These are phyloP conservation scores for Termitomyces sp. DNA, from an alignment of 768 basidiomycete species.

Conservation along the genomic window DNA sequence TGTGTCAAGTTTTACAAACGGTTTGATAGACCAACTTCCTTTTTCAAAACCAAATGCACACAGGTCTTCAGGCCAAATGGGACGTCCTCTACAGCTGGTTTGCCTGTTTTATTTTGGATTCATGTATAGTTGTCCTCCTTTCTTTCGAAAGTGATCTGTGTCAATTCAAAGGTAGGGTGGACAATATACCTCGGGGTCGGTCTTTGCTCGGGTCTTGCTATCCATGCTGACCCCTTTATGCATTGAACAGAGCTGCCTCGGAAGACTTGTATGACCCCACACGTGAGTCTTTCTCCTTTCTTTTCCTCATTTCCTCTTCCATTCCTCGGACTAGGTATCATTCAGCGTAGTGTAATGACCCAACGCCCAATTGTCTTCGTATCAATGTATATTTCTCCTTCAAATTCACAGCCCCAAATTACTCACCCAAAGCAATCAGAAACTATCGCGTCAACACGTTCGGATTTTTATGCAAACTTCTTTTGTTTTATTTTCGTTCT, in stretches of 20 bases:
- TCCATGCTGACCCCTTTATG: neutral
- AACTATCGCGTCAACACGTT: conserved; percentile 58
- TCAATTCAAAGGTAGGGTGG: conserved; percentile 34
- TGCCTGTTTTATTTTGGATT: conserved; percentile 35
- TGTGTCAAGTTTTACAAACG: conserved; percentile 12
- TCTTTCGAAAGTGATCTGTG: neutral
- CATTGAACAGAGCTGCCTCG: conserved; percentile 35
- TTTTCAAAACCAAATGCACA: neutral
- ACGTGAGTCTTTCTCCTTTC: conserved; percentile 24
- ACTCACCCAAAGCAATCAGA: conserved; percentile 19
- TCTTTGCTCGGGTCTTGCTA: neutral
- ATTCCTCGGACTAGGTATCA: conserved; percentile 30
- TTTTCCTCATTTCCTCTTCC: neutral
- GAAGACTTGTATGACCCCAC: conserved; percentile 38
- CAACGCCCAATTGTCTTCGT: conserved; percentile 56
- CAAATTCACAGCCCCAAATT: neutral
- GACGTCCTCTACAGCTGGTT: conserved; percentile 19
- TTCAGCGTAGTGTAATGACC: conserved; percentile 40
- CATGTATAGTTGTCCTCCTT: conserved; percentile 22
- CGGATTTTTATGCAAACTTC: conserved; percentile 39
- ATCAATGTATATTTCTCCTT: conserved; percentile 31
- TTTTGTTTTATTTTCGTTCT: neutral
- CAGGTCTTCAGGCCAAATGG: conserved; percentile 33
- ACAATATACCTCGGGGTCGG: conserved; percentile 38
- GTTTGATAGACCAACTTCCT: neutral